Percentiles rank a stretch among this genome's conserved stretches.
Conservation (phyloP, 2,329 filamentous ascomycete species). For the Claviceps sorghi region DNA sequence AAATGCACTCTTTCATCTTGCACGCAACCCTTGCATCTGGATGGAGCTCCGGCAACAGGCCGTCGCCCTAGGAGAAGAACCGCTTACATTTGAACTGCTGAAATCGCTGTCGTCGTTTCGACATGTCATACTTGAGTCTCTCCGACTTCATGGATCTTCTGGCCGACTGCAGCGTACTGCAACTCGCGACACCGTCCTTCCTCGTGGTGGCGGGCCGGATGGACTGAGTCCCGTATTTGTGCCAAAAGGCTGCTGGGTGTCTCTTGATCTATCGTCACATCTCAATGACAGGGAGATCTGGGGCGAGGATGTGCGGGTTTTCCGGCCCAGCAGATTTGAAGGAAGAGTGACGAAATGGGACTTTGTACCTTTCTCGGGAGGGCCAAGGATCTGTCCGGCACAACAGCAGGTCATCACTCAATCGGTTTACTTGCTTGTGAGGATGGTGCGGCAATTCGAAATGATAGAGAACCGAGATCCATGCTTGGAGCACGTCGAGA, state of each 20-base stretch:
- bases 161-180: conserved; percentile 3
- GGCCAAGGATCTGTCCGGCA: conserved; percentile 5
- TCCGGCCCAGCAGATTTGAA: conserved; percentile 4
- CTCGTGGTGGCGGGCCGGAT: conserved; percentile 1
- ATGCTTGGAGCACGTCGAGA: conserved; percentile 2
- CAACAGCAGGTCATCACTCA: conserved; percentile 5
- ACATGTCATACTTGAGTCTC: conserved; percentile 1
- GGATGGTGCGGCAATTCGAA: conserved; percentile 2
- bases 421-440: conserved; percentile 4
- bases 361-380: conserved; percentile 5
- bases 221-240: conserved; percentile 1
- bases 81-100: conserved; percentile 2
- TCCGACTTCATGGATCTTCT: conserved; percentile 4
- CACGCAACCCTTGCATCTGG: conserved; percentile 4
- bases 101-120: conserved; percentile 3
- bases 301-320: conserved; percentile 1
- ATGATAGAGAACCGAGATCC: conserved; percentile 3
- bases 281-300: conserved; percentile 3
- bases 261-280: conserved; percentile 2
- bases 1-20: conserved; percentile 4
- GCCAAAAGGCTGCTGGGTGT: conserved; percentile 1
- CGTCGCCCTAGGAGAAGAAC: conserved; percentile 1
- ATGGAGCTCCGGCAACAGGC: conserved; percentile 4
- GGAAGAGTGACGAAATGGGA: conserved; percentile 3
- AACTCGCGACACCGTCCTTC: conserved; percentile 2